Percentiles rank a stretch among this genome's conserved stretches.
These are phyloP conservation scores for Microbotryum lychnidis-dioicae DNA, from an alignment of 1,284 basidiomycete species.

Conservation along the genomic window DNA sequence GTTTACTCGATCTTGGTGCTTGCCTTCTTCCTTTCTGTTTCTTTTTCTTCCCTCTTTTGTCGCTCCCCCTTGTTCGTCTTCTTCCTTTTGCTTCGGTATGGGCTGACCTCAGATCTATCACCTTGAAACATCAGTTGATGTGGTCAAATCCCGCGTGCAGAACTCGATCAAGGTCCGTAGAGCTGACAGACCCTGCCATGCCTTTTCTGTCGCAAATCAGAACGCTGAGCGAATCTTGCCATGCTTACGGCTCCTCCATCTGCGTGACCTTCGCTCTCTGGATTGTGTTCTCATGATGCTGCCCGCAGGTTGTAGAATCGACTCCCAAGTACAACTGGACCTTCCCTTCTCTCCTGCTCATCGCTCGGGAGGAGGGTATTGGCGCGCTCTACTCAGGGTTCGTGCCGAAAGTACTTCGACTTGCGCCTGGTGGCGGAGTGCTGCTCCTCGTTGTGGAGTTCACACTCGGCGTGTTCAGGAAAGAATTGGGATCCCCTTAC, in stretches of 20 bases:
- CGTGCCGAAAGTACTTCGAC: conserved; percentile 70
- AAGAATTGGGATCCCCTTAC: too few species aligned
- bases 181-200: too few species aligned
- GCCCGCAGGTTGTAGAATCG: conserved; percentile 51
- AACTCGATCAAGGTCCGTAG: conserved; percentile 49
- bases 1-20: conserved; percentile 12
- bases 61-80: too few species aligned
- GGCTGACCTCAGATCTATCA: conserved; percentile 71
- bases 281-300: background rate
- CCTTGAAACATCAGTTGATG: conserved; percentile 53
- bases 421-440: conserved; percentile 92
- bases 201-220: background rate
- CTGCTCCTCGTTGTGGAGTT: conserved; percentile 84
- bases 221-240: background rate
- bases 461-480: conserved; percentile 63
- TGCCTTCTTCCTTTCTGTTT: background rate
- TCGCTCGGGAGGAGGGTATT: conserved; percentile 82
- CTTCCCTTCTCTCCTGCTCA: conserved; percentile 60
- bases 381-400: conserved; percentile 92
- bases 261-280: background rate
- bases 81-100: conserved; percentile 32
- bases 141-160: conserved; percentile 94
- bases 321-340: conserved; percentile 87
- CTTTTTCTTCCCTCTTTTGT: too few species aligned
- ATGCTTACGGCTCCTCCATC: background rate